These are phyloP conservation scores for Dothistroma septosporum DNA, from an alignment of 2,329 filamentous ascomycete genomes.

Conservation along the genomic window DNA sequence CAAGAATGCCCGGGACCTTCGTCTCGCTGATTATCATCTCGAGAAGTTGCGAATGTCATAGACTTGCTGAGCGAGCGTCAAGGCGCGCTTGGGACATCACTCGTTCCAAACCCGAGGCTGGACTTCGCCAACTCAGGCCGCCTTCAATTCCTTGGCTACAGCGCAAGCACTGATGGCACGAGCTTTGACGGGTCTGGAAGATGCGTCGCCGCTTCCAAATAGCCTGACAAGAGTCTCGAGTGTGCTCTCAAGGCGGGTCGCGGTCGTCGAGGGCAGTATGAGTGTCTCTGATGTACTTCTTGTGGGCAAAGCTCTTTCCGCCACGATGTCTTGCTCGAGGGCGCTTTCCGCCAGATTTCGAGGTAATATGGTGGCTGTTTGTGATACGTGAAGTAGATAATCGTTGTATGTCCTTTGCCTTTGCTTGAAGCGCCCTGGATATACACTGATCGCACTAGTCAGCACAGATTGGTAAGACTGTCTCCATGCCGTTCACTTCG, in stretches of 20 bases:
- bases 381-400: background rate
- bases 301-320: background rate
- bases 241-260: background rate
- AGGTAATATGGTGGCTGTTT: background rate
- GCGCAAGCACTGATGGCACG: background rate
- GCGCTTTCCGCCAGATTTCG: background rate
- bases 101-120: background rate
- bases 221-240: background rate
- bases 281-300: background rate
- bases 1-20: conserved; percentile 1
- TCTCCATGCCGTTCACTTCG: too few relatives aligned
- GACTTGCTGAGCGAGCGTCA: background rate
- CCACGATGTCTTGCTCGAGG: background rate
- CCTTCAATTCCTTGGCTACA: background rate
- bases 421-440: background rate
- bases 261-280: background rate
- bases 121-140: background rate
- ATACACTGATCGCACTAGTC: too few relatives aligned
- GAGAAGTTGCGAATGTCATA: conserved; percentile 4
- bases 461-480: too few relatives aligned
- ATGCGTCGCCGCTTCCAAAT: background rate
- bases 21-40: conserved; percentile 1
- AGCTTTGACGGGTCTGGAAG: background rate
- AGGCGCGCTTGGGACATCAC: background rate
- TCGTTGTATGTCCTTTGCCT: background rate